These are phyloP conservation scores for Diaporthe sp. DNA, from an alignment of 2,329 filamentous ascomycete genomes.

Conservation along the genomic window DNA sequence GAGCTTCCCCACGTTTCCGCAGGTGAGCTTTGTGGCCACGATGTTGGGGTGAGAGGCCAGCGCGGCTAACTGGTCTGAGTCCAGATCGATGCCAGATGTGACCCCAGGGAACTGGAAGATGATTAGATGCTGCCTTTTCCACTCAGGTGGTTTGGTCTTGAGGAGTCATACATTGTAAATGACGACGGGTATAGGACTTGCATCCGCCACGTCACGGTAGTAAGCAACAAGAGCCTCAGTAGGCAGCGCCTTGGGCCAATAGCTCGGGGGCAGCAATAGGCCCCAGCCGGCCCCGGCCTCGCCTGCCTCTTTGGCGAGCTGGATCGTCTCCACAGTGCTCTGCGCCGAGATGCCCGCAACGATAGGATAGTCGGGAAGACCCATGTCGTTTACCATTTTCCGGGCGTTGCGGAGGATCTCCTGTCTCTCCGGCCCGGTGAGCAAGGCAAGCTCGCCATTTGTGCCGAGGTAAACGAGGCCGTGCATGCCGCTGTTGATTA, in stretches of 20 bases:
- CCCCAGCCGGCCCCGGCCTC: conserved; percentile 55
- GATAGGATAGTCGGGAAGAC: conserved; percentile 53
- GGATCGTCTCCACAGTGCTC: conserved; percentile 52
- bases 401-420: conserved; percentile 55
- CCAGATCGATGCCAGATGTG: conserved; percentile 50
- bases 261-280: conserved; percentile 55
- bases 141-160: no score
- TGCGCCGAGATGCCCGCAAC: conserved; percentile 60
- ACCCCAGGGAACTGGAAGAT: conserved; percentile 49
- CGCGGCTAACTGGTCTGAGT: conserved; percentile 44
- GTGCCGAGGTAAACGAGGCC: conserved; percentile 62
- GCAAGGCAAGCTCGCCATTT: conserved; percentile 60
- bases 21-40: conserved; percentile 47
- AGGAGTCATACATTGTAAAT: conserved; percentile 42
- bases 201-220: conserved; percentile 54
- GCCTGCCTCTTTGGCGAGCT: conserved; percentile 53
- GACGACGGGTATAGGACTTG: conserved; percentile 47
- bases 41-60: conserved; percentile 48
- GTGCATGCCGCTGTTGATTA: conserved; percentile 59
- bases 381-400: conserved; percentile 48
- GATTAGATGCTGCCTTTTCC: neutral
- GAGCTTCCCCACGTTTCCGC: conserved; percentile 49
- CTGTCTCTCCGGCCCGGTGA: conserved; percentile 56
- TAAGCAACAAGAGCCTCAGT: conserved; percentile 53
- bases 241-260: conserved; percentile 54